phyloP scores from a whole-genome alignment of 306 rosid genomes.

The Mimosa pudica region DNA sequence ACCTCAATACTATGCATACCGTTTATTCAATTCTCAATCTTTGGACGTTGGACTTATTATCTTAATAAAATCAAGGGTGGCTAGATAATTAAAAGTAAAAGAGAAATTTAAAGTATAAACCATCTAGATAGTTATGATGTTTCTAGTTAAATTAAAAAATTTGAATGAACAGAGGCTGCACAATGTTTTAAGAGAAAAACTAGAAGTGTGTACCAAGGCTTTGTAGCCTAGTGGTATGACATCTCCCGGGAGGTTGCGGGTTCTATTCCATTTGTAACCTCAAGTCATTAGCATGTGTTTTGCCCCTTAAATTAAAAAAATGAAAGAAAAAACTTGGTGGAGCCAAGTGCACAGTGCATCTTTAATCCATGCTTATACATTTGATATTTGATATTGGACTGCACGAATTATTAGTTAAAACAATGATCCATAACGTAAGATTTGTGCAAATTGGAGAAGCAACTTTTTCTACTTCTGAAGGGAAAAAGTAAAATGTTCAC shows the following conservation, averaged over 20 bases:
- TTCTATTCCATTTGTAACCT: no score
- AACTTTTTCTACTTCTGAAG: constrained; percentile 61
- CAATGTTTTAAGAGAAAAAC: not conserved
- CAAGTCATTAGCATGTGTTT: no score
- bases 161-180: not conserved
- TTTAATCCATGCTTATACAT: not conserved
- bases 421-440: constrained; percentile 69
- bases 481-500: constrained; percentile 68
- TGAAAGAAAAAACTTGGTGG: no score
- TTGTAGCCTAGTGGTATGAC: no score
- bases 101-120: not conserved
- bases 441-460: constrained; percentile 65
- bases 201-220: no score
- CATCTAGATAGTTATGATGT: no score
- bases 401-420: constrained; percentile 44
- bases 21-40: no score
- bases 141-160: not conserved
- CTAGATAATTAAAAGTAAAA: not conserved
- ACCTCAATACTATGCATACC: no score
- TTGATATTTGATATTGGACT: constrained; percentile 42
- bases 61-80: not conserved
- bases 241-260: no score
- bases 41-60: no score
- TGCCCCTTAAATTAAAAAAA: no score
- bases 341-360: not conserved